Conservation (phyloP, 805 yeast species). For the Metschnikowia lachancei region DNA sequence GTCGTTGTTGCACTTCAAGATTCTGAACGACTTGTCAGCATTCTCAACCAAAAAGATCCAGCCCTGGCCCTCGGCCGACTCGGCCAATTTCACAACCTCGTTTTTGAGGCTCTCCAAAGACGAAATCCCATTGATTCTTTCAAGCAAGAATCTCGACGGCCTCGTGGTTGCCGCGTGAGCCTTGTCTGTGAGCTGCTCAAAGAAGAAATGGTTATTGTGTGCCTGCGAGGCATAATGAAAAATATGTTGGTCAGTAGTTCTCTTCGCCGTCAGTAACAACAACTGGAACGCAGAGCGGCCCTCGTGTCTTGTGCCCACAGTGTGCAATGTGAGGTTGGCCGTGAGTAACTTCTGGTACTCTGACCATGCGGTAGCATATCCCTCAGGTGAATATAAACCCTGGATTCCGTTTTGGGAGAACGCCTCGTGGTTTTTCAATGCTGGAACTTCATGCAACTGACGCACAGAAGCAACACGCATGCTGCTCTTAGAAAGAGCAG, state of each 20-base stretch:
- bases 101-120: conserved; percentile 51
- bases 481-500: not conserved
- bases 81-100: conserved; percentile 49
- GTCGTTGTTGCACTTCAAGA: conserved; percentile 61
- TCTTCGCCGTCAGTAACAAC: conserved; percentile 61
- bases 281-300: conserved; percentile 72
- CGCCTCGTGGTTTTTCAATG: conserved; percentile 39
- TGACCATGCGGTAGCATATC: conserved; percentile 73
- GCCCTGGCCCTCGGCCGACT: conserved; percentile 61
- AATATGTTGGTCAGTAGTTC: conserved; percentile 61
- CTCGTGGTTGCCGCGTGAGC: conserved; percentile 31
- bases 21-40: conserved; percentile 53
- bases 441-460: conserved; percentile 63
- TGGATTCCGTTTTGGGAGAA: conserved; percentile 51
- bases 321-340: conserved; percentile 56
- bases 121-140: conserved; percentile 34
- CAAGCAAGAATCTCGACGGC: conserved; percentile 40
- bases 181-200: conserved; percentile 54
- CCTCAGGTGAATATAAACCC: conserved; percentile 63
- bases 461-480: conserved; percentile 1
- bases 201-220: conserved; percentile 87
- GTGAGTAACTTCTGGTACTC: conserved; percentile 71
- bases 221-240: conserved; percentile 89
- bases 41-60: conserved; percentile 73
- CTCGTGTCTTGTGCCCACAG: conserved; percentile 79